Percentiles rank a stretch among this genome's conserved stretches.
Evolutionary conservation across 495 filamentous ascomycete genomes (phyloP).

Genomic region (Cetradonia linearis): DNA sequence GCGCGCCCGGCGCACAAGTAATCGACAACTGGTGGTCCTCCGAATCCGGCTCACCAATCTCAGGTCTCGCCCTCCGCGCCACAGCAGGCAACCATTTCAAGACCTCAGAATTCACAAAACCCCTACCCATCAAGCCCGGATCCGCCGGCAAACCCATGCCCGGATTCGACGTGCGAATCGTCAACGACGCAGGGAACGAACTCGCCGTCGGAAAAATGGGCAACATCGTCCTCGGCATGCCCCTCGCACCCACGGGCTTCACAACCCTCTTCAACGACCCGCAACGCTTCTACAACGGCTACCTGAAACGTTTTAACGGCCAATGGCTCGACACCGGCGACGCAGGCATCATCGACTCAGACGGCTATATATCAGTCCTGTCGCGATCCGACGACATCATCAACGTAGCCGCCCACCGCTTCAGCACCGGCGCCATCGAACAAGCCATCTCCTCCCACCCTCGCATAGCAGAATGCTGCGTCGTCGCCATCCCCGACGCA

Average conservation of each 20-base stretch:
- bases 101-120: slow-evolving; percentile 22
- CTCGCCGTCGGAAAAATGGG: slow-evolving; percentile 65
- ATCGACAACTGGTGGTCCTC: slow-evolving; percentile 97
- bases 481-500: slow-evolving; percentile 72
- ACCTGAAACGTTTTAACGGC: slow-evolving; percentile 68
- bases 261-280: slow-evolving; percentile 76
- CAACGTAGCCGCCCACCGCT: slow-evolving; percentile 87
- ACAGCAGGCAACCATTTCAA: slow-evolving; percentile 28
- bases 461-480: slow-evolving; percentile 65
- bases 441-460: slow-evolving; percentile 79
- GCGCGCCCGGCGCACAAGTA: slow-evolving; percentile 52
- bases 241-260: slow-evolving; percentile 77
- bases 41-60: slow-evolving; percentile 82
- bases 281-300: slow-evolving; percentile 70
- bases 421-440: slow-evolving; percentile 82
- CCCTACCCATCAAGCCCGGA: slow-evolving; percentile 60
- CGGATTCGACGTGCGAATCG: slow-evolving; percentile 75
- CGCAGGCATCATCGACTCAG: slow-evolving; percentile 70
- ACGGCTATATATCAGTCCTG: slow-evolving; percentile 83
- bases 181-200: slow-evolving; percentile 67
- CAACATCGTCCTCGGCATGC: slow-evolving; percentile 77
- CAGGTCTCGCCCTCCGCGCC: slow-evolving; percentile 56
- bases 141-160: slow-evolving; percentile 85
- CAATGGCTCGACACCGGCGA: slow-evolving; percentile 86
- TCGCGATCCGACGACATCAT: slow-evolving; percentile 83